Evolutionary conservation across 2,329 filamentous ascomycete species (phyloP).

Genomic region (Podosphaera xanthii): DNA sequence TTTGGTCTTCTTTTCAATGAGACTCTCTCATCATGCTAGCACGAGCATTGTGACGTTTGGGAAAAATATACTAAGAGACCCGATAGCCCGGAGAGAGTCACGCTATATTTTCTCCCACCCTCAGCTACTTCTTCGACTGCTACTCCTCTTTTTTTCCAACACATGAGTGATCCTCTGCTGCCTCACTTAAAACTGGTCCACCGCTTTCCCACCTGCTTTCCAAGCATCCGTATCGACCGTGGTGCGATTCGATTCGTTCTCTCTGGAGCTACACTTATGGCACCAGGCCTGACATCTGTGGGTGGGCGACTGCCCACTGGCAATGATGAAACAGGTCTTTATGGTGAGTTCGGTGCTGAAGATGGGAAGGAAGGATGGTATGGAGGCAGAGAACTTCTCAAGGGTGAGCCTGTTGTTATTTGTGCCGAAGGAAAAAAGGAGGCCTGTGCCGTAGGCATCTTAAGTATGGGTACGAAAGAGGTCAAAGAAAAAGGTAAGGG

Average conservation of each 20-base stretch:
- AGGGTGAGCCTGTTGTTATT: slow-evolving; percentile 69
- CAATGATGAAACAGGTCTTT: slow-evolving; percentile 16
- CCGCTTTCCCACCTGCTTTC: slow-evolving; percentile 66
- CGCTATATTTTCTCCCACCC: slow-evolving; percentile 62
- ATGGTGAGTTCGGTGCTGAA: slow-evolving; percentile 10
- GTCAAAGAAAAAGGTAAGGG: slow-evolving; percentile 91
- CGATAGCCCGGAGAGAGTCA: slow-evolving; percentile 54
- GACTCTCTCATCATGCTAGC: neutral
- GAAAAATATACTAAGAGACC: neutral
- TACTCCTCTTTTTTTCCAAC: slow-evolving; percentile 72
- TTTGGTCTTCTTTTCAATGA: neutral
- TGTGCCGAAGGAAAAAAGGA: slow-evolving; percentile 84
- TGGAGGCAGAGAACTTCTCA: slow-evolving; percentile 43
- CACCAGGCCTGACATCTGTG: slow-evolving; percentile 65
- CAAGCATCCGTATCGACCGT: slow-evolving; percentile 71
- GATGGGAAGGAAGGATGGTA: slow-evolving; percentile 21
- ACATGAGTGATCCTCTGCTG: slow-evolving; percentile 47
- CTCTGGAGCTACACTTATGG: slow-evolving; percentile 85
- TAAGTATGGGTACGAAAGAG: slow-evolving; percentile 71
- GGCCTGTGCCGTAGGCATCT: slow-evolving; percentile 65
- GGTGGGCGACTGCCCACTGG: slow-evolving; percentile 52
- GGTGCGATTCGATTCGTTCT: slow-evolving; percentile 95
- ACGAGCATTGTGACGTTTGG: neutral
- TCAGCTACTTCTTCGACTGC: slow-evolving; percentile 14
- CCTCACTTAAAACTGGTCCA: slow-evolving; percentile 82